Conservation (phyloP, 1,139 yeast genomes). For the Diutina ranongensis region DNA sequence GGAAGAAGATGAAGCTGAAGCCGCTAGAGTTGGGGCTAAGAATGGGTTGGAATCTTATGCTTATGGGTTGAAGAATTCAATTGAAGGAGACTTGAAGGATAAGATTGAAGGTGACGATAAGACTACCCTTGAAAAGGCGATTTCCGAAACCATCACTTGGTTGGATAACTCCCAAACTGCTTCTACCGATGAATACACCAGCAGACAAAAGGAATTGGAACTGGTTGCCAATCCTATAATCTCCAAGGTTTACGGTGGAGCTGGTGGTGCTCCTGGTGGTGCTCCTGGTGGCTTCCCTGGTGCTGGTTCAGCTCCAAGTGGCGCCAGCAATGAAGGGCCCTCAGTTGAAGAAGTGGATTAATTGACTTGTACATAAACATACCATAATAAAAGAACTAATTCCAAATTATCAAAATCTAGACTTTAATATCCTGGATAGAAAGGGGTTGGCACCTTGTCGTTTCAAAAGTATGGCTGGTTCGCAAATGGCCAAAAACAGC, state of each 20-base stretch:
- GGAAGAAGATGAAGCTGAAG: slow-evolving; percentile 45
- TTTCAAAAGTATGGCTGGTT: too few relatives aligned
- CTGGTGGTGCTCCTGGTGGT: slow-evolving; percentile 19
- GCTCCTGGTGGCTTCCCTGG: not conserved
- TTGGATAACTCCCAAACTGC: slow-evolving; percentile 1
- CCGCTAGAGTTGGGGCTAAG: slow-evolving; percentile 3
- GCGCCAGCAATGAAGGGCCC: slow-evolving; percentile 6
- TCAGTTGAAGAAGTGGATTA: slow-evolving; percentile 6
- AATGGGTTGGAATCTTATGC: slow-evolving; percentile 3
- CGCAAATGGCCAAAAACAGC: too few relatives aligned
- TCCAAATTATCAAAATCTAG: too few relatives aligned
- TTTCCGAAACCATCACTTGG: slow-evolving; percentile 3
- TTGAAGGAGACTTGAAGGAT: slow-evolving; percentile 32
- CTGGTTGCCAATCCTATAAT: slow-evolving; percentile 6
- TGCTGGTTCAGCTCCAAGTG: slow-evolving; percentile 1
- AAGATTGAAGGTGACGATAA: slow-evolving; percentile 33
- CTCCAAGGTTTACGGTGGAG: slow-evolving; percentile 11
- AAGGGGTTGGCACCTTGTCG: too few relatives aligned
- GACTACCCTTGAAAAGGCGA: slow-evolving; percentile 10
- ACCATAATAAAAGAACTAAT: too few relatives aligned
- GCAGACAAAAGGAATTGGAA: slow-evolving; percentile 6
- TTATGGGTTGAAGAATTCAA: slow-evolving; percentile 12
- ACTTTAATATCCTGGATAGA: too few relatives aligned
- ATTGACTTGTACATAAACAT: not conserved
- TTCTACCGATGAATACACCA: slow-evolving; percentile 4